Evolutionary conservation across 2,329 filamentous ascomycete species (phyloP).

Genomic region (Botrytis pseudocinerea): DNA sequence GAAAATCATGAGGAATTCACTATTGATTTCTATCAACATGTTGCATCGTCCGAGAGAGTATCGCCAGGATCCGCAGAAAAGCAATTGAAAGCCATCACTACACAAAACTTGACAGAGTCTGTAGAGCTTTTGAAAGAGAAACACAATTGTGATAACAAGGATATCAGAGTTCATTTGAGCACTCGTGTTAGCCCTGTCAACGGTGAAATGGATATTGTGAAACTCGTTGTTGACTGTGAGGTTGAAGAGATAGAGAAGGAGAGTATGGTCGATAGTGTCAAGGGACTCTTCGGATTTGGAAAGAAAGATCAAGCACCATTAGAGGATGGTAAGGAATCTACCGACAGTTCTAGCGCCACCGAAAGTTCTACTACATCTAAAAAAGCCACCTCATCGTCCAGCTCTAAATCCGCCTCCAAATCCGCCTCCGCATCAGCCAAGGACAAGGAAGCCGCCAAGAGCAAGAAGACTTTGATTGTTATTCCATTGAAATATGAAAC

Average conservation of each 20-base stretch:
- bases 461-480: slow-evolving; percentile 38
- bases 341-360: slow-evolving; percentile 47
- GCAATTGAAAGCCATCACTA: slow-evolving; percentile 66
- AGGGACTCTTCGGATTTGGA: slow-evolving; percentile 93
- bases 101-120: slow-evolving; percentile 82
- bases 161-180: slow-evolving; percentile 78
- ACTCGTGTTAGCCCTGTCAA: slow-evolving; percentile 71
- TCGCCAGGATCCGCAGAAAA: slow-evolving; percentile 53
- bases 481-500: slow-evolving; percentile 39
- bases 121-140: slow-evolving; percentile 76
- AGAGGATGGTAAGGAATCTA: slow-evolving; percentile 57
- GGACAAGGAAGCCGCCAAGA: slow-evolving; percentile 36
- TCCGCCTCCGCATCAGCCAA: slow-evolving; percentile 38
- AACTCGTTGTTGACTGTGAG: slow-evolving; percentile 82
- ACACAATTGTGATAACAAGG: slow-evolving; percentile 68
- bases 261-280: slow-evolving; percentile 87
- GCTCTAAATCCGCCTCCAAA: slow-evolving; percentile 43
- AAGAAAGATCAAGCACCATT: slow-evolving; percentile 78
- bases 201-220: slow-evolving; percentile 76
- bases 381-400: slow-evolving; percentile 48
- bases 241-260: slow-evolving; percentile 71
- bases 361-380: slow-evolving; percentile 51
- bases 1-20: slow-evolving; percentile 80
- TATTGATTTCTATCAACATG: slow-evolving; percentile 75
- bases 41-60: slow-evolving; percentile 50